Evolutionary conservation across 176 grass and related monocot genomes (phyloP).

Genomic region (Chrysopogon serrulatus): DNA sequence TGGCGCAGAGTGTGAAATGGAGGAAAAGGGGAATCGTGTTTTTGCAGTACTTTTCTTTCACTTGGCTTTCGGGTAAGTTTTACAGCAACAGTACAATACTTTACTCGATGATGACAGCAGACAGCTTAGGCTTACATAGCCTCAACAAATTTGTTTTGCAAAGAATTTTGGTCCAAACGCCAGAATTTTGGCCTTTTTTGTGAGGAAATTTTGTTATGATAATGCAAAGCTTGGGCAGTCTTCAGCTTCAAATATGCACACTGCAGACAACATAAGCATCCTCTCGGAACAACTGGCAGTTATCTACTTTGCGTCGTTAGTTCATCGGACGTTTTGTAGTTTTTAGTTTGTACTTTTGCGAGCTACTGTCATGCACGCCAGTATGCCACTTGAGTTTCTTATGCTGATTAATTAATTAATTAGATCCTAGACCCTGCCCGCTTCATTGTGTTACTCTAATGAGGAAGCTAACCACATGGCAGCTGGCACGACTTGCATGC

Average conservation of each 20-base stretch:
- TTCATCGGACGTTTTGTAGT: not conserved
- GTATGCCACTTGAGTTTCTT: constrained; percentile 1
- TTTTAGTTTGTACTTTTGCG: not conserved
- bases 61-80: not conserved
- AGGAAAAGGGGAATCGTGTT: not conserved
- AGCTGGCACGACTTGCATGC: not conserved
- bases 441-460: not conserved
- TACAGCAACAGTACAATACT: not conserved
- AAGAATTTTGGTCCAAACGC: no score
- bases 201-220: no score
- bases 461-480: not conserved
- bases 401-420: no score
- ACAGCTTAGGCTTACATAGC: not conserved
- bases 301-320: not conserved
- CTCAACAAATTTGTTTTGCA: no score
- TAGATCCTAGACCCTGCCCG: no score
- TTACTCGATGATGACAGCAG: not conserved
- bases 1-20: constrained; percentile 15
- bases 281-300: no score
- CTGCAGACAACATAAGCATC: no score
- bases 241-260: no score
- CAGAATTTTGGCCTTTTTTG: no score
- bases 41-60: not conserved
- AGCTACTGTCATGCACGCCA: not conserved
- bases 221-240: no score